Evolutionary conservation across 352 stramenopile genomes (phyloP), one percentile per base, ranked within the genome.

Genomic region (Chrysophaeum taylorii): DNA sequence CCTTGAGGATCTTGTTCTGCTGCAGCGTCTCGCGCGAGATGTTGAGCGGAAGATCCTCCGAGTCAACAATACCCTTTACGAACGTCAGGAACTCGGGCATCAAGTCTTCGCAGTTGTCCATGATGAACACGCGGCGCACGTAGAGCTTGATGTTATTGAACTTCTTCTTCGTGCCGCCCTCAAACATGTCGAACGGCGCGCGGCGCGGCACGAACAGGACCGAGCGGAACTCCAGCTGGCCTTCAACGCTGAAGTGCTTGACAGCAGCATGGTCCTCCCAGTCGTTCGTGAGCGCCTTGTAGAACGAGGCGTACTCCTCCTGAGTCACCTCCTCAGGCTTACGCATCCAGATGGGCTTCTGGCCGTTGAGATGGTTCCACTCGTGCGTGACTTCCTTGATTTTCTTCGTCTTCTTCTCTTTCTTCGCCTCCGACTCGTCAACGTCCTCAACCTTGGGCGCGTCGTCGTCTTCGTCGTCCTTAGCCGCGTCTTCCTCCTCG

Each of bases 281-380:
- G 82, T 99, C 95, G 82, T 99, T 99, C 48, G 91, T 97, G 52
- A 99, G 81, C 74, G 90, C 96, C 89, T 99, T 99, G 94, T 99
- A 99, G 86, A 99, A 99, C 41, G 92, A 85, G 53, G 93, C 93
- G 78, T 99, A 99, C 83, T 99, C 94, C 75, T 98, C 94, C 78
- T 97, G 89, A 50, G 94, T 98, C 72, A 99, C 92, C 74, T 99
- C 94, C 72, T 98, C 94, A 0, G 94, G 85, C 84, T 98, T 98
- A 76, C 95, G 92, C 94, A 98, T 98, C 95, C 95, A 99, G 78
- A 99, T 97, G 36, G 95, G 95, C 87, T 98, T 98, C 85, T 97
- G 93, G 78, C 92, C 94, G 89, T 99, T 99, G 52, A 99, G 82
- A 83, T 98, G 91, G 80, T 98, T 85, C 96, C 96, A 99, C 74